Evolutionary conservation across 2,329 filamentous ascomycete species (phyloP), one percentile per base, ranked within the genome.

Genomic region (Furcasterigmium furcatum): DNA sequence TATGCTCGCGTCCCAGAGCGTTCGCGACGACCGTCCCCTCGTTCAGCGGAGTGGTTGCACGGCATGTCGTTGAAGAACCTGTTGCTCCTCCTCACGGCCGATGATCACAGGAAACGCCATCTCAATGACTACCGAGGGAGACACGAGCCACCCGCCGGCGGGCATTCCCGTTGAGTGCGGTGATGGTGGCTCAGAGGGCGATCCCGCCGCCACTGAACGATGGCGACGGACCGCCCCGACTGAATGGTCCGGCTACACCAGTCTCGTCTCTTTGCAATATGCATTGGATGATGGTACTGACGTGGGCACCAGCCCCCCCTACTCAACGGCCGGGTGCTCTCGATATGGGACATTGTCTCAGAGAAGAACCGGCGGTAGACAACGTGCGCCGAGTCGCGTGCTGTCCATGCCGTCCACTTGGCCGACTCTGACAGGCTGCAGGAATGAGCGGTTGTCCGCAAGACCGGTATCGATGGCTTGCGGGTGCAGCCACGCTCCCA

Each of bases 371-470:
- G 25, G 8, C 25, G 13, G 25, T 8, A 13, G 16, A 32, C n/a
- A 32, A 32, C 30, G 30, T 32, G 30, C 30, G 30, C 30, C 18
- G 14, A 60, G 47, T 50, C 40, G 49, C 45, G 42, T 50, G 47
- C 49, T 38, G 46, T 27, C 36, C 43, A 49, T 41, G 41, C 49
- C 51, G 52, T 59, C 58, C 55, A 59, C 57, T 57, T 59, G 58
- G 54, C 52, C 46, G 50, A 47, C 38, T 58, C 46, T 59, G 56
- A 60, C 56, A 60, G 58, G 58, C 52, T 52, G 46, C 48, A 22
- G n/a, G 34, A 32, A 32, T 29, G 16, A 32, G 16, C 30, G 12
- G 14, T 32, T 13, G 30, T 16, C 8, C 18, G 30, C 30, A 32
- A 16, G 13, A 16, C 13, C 30, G 9, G 14, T 32, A 16, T 13